Evolutionary conservation across 352 stramenopile species (phyloP), one percentile per base, ranked within the genome.

Genomic region (Globisporangium apiculatum): DNA sequence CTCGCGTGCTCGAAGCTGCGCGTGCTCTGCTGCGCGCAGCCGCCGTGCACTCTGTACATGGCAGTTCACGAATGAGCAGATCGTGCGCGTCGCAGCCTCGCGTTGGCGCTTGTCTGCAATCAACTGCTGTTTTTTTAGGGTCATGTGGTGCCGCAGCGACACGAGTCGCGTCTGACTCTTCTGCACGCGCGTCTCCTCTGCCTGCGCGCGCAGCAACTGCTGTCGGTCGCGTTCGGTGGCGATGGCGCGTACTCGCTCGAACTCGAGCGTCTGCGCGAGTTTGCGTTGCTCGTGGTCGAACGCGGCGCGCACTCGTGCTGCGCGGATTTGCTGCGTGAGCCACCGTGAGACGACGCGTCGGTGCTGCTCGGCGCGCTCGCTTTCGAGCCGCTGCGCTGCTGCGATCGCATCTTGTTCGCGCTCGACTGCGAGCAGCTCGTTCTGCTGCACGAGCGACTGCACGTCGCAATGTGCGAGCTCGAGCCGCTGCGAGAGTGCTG

Each of bases 321-420:
- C 36, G 3, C 57, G 57, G 48, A 72, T 55, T 10, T 72, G 68
- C 2, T 65, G 49, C 14, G 58, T 62, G n/a, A 82, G 43, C 77
- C 77, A 87, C 4, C 50, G 61, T 5, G 58, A 49, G 7, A 87
- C 58, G 18, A 65, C 48, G 5, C 62, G 42, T 48, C 71, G 66
- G 35, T 67, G 77, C 15, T 74, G 57, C 41, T 73, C 55, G 10
- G 70, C 40, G 52, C 53, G 51, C 0, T 36, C 58, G 5, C 59
- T 55, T 9, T 68, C 51, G 37, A 70, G 43, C 2, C 47, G n/a
- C 40, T 54, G 18, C 3, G 49, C 47, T 31, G 58, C 40, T 12
- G 36, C 40, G 0, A 37, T 45, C 42, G 57, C 64, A 41, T 75
- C 52, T 8, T 58, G 56, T 5, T 68, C 41, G 12, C 77, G 75